Conservation (phyloP, 169 alveolate genomes). For the Theileria annulata region DNA sequence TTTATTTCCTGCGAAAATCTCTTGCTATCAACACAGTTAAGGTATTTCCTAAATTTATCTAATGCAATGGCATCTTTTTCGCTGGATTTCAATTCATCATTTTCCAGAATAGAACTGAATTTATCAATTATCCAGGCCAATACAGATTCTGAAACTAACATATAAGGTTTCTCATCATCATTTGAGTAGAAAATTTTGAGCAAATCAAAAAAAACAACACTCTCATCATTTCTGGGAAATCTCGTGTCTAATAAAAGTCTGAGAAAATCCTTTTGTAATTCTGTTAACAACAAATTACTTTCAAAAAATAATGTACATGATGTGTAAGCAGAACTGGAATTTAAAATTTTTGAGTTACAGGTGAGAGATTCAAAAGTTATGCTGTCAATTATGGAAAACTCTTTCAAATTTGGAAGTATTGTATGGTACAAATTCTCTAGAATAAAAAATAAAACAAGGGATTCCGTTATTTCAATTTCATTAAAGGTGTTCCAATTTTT, state of each 20-base stretch:
- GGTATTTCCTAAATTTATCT: background rate
- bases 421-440: slow-evolving; percentile 14
- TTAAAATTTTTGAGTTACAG: background rate
- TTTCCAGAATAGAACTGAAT: background rate
- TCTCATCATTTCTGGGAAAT: background rate
- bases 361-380: background rate
- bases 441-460: slow-evolving; percentile 7
- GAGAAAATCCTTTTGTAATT: background rate
- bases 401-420: slow-evolving; percentile 4
- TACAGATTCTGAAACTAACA: background rate
- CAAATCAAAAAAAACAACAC: background rate
- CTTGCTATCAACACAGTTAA: background rate
- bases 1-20: background rate
- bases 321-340: background rate
- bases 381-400: slow-evolving; percentile 14
- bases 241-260: background rate
- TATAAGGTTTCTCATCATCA: background rate
- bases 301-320: background rate
- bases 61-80: background rate
- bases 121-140: background rate
- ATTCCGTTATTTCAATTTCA: background rate
- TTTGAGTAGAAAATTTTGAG: background rate
- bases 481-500: slow-evolving; percentile 15
- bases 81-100: background rate
- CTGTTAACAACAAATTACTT: background rate